Evolutionary conservation across 345 rosid species (phyloP), one percentile per base, ranked within the genome.

Genomic region (Eutrema yunnanense): DNA sequence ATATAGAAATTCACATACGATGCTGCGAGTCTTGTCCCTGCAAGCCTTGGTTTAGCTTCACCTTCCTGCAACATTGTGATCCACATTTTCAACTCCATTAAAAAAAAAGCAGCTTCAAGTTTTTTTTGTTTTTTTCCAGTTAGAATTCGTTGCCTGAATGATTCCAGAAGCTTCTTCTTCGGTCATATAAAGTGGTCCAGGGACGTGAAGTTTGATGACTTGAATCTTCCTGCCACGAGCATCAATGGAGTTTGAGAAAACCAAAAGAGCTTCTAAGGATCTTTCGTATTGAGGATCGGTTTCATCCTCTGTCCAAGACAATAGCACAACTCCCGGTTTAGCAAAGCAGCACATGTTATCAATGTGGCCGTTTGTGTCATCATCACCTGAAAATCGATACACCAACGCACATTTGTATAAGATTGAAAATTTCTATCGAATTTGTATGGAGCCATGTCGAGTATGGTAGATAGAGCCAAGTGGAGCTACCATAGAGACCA

Each of bases 341-440:
- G 69, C 92, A 68, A 95, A 95, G 78, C 99, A 95, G 80, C 98
- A 92, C 92, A 92, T 87, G 74, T 90, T 95, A 77, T 95, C 97
- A 57, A 95, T 86, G 69, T 92, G 99, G 16, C 99, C 99, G 60
- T 95, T 95, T 32, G 99, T 95, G 78, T 95, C 99, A 78, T 95
- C 96, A 81, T 92, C 99, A 73, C 97, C 97, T 94, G 88, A 48
- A 72, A 6, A 54, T 6, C n/a, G 9, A 62, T 61, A 50, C 9
- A 71, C 6, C 9, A 47, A 22, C 8, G 3, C 36, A 5, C 7
- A 11, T 27, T 48, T 11, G 12, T 10, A n/a, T 26, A 41, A 53
- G 30, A 40, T 5, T 0, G 8, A 2, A 8, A n/a, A 6, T 62
- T 22, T 65, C 37, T 12, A 41, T 22, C 0, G 8, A 47, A 32